A percentile compares a stretch with the other conserved stretches of the same genome.
Evolutionary conservation across 495 filamentous ascomycete genomes (phyloP).

Genomic region (Penicillium simplicissimum): DNA sequence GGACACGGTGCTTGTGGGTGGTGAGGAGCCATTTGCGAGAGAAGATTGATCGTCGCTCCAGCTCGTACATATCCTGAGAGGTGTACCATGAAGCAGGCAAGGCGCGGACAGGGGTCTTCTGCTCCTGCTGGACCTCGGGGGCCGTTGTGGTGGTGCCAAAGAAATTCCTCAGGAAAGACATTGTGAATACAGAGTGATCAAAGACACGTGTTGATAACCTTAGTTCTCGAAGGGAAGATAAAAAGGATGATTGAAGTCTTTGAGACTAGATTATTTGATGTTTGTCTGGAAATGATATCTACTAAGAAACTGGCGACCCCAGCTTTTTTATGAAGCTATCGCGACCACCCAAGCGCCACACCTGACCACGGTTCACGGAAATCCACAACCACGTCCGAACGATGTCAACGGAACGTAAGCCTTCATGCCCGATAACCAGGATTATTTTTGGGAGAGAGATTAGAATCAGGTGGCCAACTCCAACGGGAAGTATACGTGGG

Average conservation of each 20-base stretch:
- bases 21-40: constrained; percentile 49
- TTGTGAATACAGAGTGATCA: constrained; percentile 13
- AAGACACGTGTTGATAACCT: constrained; percentile 12
- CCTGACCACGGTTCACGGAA: constrained; percentile 12
- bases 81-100: constrained; percentile 50
- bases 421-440: constrained; percentile 17
- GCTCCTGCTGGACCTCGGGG: constrained; percentile 16
- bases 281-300: constrained; percentile 9
- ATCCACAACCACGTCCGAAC: constrained; percentile 8
- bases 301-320: constrained; percentile 8
- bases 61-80: constrained; percentile 47
- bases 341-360: constrained; percentile 9
- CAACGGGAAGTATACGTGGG: constrained; percentile 22
- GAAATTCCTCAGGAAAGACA: constrained; percentile 35
- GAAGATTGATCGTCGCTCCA: constrained; percentile 52
- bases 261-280: not conserved
- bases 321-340: constrained; percentile 25
- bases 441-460: constrained; percentile 6
- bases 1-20: constrained; percentile 48
- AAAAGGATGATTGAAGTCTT: not conserved
- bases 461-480: constrained; percentile 23
- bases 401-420: constrained; percentile 8
- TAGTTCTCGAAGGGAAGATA: not conserved
- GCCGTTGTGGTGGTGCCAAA: constrained; percentile 27
- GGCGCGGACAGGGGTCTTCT: constrained; percentile 34